Evolutionary conservation across 2,329 filamentous ascomycete genomes (phyloP).

Genomic region (Pseudogymnoascus sp.): DNA sequence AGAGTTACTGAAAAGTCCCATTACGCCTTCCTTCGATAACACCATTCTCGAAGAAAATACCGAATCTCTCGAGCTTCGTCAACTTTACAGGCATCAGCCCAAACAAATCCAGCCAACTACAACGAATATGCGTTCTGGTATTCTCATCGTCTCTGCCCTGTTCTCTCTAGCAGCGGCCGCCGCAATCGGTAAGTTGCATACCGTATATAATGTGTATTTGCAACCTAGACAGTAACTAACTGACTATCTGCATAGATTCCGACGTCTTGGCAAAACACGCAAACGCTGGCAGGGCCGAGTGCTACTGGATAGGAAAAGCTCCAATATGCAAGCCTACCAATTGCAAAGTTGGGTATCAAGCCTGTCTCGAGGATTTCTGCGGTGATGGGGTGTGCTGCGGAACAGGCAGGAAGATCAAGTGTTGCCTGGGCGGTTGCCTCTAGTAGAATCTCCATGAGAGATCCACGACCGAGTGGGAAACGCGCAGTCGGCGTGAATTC

Average conservation of each 20-base stretch:
- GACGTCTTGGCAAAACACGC: not conserved
- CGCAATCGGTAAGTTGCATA: not conserved
- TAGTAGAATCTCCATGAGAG: not conserved
- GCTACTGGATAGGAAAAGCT: not conserved
- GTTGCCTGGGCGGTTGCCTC: not conserved
- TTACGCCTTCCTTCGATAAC: not conserved
- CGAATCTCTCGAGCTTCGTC: not conserved
- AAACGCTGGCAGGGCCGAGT: not conserved
- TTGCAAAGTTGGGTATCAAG: not conserved
- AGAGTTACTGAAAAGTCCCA: not conserved
- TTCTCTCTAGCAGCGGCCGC: not conserved
- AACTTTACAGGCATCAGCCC: not conserved
- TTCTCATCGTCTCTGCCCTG: slow-evolving; percentile 1
- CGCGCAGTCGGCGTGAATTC: slow-evolving; percentile 33
- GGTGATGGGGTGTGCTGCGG: not conserved
- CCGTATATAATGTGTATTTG: not conserved
- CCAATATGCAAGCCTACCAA: not conserved
- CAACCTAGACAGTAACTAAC: not conserved
- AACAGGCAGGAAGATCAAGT: not conserved
- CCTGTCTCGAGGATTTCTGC: not conserved
- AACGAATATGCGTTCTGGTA: not conserved
- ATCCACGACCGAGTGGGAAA: not conserved
- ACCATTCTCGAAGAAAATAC: not conserved
- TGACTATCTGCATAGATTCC: not conserved
- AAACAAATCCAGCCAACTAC: not conserved